phyloP scores from a whole-genome alignment of 768 basidiomycete species.

The Filobasidium floriforme region DNA sequence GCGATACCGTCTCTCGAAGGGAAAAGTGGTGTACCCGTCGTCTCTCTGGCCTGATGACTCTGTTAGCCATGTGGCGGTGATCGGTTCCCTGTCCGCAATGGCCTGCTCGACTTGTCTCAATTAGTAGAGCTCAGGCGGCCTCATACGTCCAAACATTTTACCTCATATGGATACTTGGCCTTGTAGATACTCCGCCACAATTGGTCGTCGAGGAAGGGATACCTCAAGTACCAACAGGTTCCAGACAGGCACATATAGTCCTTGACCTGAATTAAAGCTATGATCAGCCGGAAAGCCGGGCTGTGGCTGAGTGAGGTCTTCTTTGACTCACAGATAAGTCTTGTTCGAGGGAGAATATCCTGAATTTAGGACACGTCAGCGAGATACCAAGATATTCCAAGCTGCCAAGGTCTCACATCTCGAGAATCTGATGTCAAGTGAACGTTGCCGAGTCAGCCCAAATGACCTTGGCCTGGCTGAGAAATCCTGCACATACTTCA shows the following conservation, averaged over 20 bases:
- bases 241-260: background rate
- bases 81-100: background rate
- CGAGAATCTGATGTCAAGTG: background rate
- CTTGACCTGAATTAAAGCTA: background rate
- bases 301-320: background rate
- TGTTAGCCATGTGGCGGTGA: background rate
- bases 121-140: background rate
- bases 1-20: background rate
- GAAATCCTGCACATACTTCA: background rate
- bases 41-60: background rate
- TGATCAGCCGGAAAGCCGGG: background rate
- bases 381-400: background rate
- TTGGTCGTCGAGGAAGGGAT: background rate
- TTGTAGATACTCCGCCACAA: background rate
- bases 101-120: background rate
- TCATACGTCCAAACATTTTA: too few relatives aligned
- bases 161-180: background rate
- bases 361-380: background rate
- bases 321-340: background rate
- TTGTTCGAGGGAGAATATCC: background rate
- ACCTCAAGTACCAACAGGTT: background rate
- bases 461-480: too few relatives aligned
- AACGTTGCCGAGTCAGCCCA: background rate
- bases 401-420: background rate
- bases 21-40: background rate